Conservation (phyloP, 208 protist species). For the Acanthamoeba rhysodes region DNA sequence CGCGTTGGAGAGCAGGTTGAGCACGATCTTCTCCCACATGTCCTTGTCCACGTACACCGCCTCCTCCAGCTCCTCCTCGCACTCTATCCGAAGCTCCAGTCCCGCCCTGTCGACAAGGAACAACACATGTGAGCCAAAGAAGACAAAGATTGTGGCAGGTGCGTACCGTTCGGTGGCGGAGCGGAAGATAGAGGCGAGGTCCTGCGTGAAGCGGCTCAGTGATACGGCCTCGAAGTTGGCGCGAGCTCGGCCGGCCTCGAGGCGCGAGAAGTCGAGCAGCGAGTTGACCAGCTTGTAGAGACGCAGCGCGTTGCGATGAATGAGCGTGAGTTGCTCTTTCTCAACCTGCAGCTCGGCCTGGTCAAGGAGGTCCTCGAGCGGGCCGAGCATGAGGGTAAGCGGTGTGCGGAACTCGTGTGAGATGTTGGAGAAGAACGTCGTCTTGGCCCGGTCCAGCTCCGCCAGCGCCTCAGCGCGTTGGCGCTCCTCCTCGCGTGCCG, state of each 20-base stretch:
- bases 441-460: background rate
- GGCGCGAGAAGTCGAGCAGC: too few relatives aligned
- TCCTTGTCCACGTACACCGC: conserved; percentile 75
- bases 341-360: too few relatives aligned
- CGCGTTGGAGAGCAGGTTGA: conserved; percentile 81
- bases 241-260: conserved; percentile 77
- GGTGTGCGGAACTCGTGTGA: too few relatives aligned
- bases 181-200: conserved; percentile 69
- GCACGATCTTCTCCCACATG: too few relatives aligned
- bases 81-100: conserved; percentile 8
- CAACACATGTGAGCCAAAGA: background rate
- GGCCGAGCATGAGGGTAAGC: too few relatives aligned
- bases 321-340: too few relatives aligned
- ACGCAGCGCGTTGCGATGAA: too few relatives aligned
- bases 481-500: conserved; percentile 28
- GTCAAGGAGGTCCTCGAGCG: too few relatives aligned
- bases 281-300: too few relatives aligned
- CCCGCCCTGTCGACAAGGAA: background rate
- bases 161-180: conserved; percentile 36
- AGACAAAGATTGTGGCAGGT: background rate
- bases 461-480: conserved; percentile 14
- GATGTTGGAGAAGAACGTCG: background rate
- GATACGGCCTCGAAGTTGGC: conserved; percentile 79
- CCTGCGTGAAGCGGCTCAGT: conserved; percentile 58
- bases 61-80: background rate